Evolutionary conservation across 169 alveolate genomes (phyloP).

Genomic region (Cardiosporidium cionae): DNA sequence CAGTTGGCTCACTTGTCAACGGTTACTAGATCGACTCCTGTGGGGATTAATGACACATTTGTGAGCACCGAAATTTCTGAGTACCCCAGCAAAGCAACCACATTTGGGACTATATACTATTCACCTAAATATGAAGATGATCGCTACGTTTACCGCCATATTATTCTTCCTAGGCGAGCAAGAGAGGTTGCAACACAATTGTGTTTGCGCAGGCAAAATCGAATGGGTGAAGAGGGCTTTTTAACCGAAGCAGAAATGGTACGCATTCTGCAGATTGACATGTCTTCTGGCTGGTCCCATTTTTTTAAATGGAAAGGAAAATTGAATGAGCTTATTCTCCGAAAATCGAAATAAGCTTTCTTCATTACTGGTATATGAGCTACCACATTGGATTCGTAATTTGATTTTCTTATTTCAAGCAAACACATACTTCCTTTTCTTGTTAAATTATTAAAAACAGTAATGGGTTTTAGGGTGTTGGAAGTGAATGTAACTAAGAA

Average conservation of each 20-base stretch:
- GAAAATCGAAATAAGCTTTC: background rate
- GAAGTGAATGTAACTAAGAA: no score
- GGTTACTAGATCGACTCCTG: background rate
- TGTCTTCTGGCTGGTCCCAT: background rate
- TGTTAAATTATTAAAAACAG: no score
- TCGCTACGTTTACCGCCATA: conserved; percentile 64
- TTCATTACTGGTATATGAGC: no score
- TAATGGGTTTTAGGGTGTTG: no score
- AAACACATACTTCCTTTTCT: no score
- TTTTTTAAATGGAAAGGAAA: background rate
- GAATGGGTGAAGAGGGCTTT: background rate
- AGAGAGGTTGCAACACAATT: conserved; percentile 54
- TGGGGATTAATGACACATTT: background rate
- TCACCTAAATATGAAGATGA: conserved; percentile 69
- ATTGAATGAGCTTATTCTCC: background rate
- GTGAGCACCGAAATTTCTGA: background rate
- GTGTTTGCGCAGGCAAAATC: background rate
- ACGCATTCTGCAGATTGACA: background rate
- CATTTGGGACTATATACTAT: conserved; percentile 61
- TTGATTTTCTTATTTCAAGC: no score
- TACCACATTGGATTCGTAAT: no score
- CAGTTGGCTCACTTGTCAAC: background rate
- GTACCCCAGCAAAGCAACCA: background rate
- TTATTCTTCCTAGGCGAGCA: conserved; percentile 63
- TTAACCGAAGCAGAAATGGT: background rate